Conservation (phyloP, 441 rosid genomes). For the Geranium incanum region DNA sequence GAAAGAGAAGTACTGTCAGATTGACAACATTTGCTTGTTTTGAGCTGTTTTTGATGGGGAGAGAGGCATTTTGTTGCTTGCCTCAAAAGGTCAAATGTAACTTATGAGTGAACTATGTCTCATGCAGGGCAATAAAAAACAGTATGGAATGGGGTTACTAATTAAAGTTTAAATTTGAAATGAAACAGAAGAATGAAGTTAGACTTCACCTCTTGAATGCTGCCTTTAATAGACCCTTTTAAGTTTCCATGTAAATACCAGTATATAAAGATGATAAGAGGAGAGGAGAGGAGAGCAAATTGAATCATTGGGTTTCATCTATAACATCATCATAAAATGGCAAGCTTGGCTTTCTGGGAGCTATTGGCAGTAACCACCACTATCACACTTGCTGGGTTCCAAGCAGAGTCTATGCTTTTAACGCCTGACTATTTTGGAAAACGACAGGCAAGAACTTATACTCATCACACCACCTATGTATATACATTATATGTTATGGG, state of each 20-base stretch:
- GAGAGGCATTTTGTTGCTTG: neutral
- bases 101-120: neutral
- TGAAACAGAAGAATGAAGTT: neutral
- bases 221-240: neutral
- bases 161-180: neutral
- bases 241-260: neutral
- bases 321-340: neutral
- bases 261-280: neutral
- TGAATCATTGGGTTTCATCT: neutral
- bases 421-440: neutral
- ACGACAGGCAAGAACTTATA: neutral
- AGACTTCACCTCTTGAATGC: neutral
- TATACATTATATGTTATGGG: no score
- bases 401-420: neutral
- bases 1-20: slow-evolving; percentile 2
- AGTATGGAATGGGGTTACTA: neutral
- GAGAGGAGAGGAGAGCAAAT: neutral
- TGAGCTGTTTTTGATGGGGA: neutral
- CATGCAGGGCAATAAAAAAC: neutral
- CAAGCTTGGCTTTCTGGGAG: neutral
- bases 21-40: neutral
- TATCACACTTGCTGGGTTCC: neutral
- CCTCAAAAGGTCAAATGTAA: neutral
- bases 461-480: no score
- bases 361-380: neutral